A percentile compares a stretch with the other conserved stretches of the same genome.
Evolutionary conservation across 2,329 filamentous ascomycete species (phyloP).

Genomic region (Hypoxylon sp.): DNA sequence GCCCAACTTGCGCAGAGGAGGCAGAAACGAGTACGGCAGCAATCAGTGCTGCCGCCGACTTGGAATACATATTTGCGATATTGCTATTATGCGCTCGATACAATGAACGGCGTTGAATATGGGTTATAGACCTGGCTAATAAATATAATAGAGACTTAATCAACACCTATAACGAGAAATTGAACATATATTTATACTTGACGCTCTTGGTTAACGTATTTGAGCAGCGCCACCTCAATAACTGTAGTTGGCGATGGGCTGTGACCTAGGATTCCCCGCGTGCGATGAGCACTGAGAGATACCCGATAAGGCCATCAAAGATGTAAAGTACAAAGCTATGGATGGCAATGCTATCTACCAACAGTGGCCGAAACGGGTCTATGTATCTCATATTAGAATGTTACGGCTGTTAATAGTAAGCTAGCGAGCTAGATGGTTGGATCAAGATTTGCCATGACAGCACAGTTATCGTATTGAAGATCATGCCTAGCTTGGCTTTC

Average conservation of each 20-base stretch:
- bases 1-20: constrained; percentile 14
- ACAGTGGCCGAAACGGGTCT: constrained; percentile 12
- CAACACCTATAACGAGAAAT: neutral
- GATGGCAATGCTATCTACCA: constrained; percentile 6
- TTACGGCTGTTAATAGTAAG: constrained; percentile 20
- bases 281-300: constrained; percentile 13
- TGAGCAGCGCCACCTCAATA: constrained; percentile 1
- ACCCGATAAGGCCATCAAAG: constrained; percentile 19
- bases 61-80: constrained; percentile 40
- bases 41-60: constrained; percentile 33
- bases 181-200: constrained; percentile 29
- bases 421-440: constrained; percentile 32
- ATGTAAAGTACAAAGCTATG: constrained; percentile 10
- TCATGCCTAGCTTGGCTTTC: constrained; percentile 38
- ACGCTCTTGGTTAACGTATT: constrained; percentile 4
- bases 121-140: neutral
- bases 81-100: neutral
- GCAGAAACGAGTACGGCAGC: constrained; percentile 31
- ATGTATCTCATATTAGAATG: constrained; percentile 8
- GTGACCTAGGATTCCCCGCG: neutral
- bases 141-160: neutral
- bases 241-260: constrained; percentile 1
- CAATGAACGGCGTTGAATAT: neutral
- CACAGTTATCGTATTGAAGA: constrained; percentile 26
- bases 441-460: constrained; percentile 32